A percentile compares a stretch with the other conserved stretches of the same genome.
Evolutionary conservation across 129 eudicot genomes (phyloP).

Genomic region (Apium graveolens): DNA sequence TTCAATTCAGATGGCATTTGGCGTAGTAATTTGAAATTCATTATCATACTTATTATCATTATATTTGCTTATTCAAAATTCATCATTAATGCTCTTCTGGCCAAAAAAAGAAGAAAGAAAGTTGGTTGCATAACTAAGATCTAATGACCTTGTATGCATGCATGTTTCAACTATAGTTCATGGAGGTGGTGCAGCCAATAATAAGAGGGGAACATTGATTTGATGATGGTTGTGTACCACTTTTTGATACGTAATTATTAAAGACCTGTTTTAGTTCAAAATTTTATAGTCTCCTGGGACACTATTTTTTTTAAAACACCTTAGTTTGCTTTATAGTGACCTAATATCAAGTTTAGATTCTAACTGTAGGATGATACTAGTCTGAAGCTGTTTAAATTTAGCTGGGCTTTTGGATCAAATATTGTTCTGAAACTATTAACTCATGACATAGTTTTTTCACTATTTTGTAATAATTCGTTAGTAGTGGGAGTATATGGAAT

Average conservation of each 20-base stretch:
- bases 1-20: neutral
- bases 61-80: neutral
- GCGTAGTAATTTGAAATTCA: neutral
- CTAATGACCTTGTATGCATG: too few species aligned
- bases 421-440: too few species aligned
- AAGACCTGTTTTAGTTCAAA: neutral
- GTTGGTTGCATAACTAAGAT: neutral
- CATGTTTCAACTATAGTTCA: too few species aligned
- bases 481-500: too few species aligned
- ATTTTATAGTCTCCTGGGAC: neutral
- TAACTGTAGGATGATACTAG: neutral
- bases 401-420: neutral
- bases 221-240: neutral
- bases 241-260: neutral
- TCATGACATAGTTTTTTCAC: neutral
- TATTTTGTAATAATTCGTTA: too few species aligned
- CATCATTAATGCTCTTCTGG: neutral
- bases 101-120: neutral
- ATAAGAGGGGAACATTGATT: neutral
- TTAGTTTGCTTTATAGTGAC: neutral
- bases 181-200: too few species aligned
- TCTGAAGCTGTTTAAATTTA: neutral
- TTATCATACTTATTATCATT: neutral
- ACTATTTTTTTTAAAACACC: neutral
- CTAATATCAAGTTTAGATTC: neutral